Evolutionary conservation across 305 asterid species (phyloP), one percentile per base, ranked within the genome.

Genomic region (Salvia sclarea): DNA sequence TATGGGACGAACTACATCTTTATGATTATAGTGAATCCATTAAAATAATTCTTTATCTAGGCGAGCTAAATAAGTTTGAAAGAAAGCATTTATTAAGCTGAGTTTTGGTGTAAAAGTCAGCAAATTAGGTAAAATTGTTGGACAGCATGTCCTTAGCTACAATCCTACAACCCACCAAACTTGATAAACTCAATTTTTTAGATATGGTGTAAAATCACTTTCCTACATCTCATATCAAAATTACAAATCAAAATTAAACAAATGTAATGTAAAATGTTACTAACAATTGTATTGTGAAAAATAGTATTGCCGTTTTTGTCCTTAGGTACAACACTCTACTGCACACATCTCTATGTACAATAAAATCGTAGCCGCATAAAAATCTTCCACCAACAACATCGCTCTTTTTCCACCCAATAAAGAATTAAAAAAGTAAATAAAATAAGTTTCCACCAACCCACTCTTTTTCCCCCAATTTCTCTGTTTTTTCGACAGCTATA

Each of bases 401-500:
- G 2, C 30, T 25, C 30, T 4, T 2, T 2, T 16, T 14, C 61
- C 10, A 7, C 61, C 50, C 24, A 45, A 13, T n/a, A 45, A n/a
- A 33, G n/a, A 22, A 20, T 5, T 0, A 12, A 56, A 11, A 2
- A 18, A 65, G 49, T 0, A 31, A 28, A 64, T 40, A 25, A 33
- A 33, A 20, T 13, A 18, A 4, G 7, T 10, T 12, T 4, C 54
- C 62, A 45, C 72, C 72, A 69, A 60, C 73, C 76, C 62, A 18
- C 73, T 57, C 21, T 14, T 60, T 52, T 25, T 11, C n/a, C 44
- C 68, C 67, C 41, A 47, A 21, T 24, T 6, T 48, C 1, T 20
- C 13, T n/a, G 28, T 4, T 12, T 13, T 17, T 37, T 45, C 37
- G 44, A 17, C 33, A 49, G 7, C 50, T 63, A 57, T 54, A 50